Conservation (phyloP, 1,284 basidiomycete genomes). For the Papiliotrema terrestris region DNA sequence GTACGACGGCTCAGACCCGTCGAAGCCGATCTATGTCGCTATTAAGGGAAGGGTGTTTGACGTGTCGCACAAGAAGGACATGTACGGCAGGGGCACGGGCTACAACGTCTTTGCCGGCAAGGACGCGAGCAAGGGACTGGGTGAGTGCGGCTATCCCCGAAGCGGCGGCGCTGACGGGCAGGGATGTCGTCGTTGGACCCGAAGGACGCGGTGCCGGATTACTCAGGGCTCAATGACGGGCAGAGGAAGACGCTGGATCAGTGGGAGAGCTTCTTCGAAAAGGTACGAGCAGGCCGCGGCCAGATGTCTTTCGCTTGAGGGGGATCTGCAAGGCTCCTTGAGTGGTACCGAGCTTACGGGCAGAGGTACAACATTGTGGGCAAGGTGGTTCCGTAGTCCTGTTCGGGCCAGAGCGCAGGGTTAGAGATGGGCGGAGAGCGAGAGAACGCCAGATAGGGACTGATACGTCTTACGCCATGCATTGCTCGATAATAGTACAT, state of each 20-base stretch:
- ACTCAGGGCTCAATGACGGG: conserved; percentile 67
- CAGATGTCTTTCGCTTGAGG: too few relatives aligned
- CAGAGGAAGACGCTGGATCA: conserved; percentile 84
- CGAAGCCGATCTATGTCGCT: conserved; percentile 48
- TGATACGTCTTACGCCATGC: too few relatives aligned
- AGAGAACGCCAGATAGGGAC: too few relatives aligned
- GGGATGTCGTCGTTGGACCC: conserved; percentile 75
- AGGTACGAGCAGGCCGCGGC: conserved; percentile 55
- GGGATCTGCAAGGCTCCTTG: conserved; percentile 58
- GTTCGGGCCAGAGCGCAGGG: too few relatives aligned
- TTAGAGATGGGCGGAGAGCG: too few relatives aligned
- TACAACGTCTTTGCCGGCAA: conserved; percentile 70
- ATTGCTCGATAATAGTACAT: too few relatives aligned
- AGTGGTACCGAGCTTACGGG: not conserved
- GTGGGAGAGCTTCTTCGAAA: conserved; percentile 78
- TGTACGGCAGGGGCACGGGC: conserved; percentile 48
- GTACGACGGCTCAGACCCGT: conserved; percentile 42
- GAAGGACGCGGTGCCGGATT: conserved; percentile 87
- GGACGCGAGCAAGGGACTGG: conserved; percentile 79
- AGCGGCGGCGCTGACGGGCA: conserved; percentile 8
- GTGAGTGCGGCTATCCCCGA: conserved; percentile 48
- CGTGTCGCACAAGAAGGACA: conserved; percentile 45
- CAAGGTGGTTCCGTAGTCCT: conserved; percentile 10
- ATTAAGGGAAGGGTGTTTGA: conserved; percentile 51
- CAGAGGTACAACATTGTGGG: conserved; percentile 22